A percentile compares a stretch with the other conserved stretches of the same genome.
These are phyloP conservation scores for Veloboletus limbatus DNA, from an alignment of 1,284 basidiomycete species.

Conservation along the genomic window DNA sequence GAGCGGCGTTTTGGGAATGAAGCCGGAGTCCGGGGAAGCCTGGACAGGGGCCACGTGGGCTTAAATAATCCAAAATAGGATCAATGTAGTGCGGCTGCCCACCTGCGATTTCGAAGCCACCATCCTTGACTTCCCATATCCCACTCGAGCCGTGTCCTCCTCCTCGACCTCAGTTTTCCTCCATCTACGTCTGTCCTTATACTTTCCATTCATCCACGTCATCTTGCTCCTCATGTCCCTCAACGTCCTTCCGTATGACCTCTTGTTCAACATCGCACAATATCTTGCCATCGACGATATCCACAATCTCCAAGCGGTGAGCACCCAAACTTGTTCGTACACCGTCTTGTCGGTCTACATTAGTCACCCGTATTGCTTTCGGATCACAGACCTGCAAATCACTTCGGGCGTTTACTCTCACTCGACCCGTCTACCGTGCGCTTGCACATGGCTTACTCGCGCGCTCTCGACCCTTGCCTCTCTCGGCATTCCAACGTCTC, in stretches of 20 bases:
- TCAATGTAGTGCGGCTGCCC: too few relatives aligned
- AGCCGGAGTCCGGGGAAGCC: too few relatives aligned
- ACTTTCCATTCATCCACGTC: background rate
- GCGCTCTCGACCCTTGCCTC: slow-evolving; percentile 62
- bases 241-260: slow-evolving; percentile 59
- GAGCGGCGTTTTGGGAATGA: too few relatives aligned
- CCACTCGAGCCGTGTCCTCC: slow-evolving; percentile 11
- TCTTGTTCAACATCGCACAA: slow-evolving; percentile 61
- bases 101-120: too few relatives aligned
- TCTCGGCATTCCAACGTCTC: slow-evolving; percentile 64
- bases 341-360: background rate
- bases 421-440: slow-evolving; percentile 62
- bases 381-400: slow-evolving; percentile 53
- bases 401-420: slow-evolving; percentile 55
- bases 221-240: slow-evolving; percentile 33
- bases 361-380: slow-evolving; percentile 1
- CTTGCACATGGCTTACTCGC: slow-evolving; percentile 58
- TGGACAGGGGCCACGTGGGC: too few relatives aligned
- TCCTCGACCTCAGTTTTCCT: background rate
- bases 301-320: slow-evolving; percentile 55
- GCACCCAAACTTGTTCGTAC: slow-evolving; percentile 23
- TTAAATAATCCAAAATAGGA: too few relatives aligned
- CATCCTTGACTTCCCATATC: slow-evolving; percentile 20
- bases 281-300: slow-evolving; percentile 59
- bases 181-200: slow-evolving; percentile 9